Evolutionary conservation across 1,284 basidiomycete species (phyloP), one percentile per base, ranked within the genome.

Genomic region (Trichosporon asahii): DNA sequence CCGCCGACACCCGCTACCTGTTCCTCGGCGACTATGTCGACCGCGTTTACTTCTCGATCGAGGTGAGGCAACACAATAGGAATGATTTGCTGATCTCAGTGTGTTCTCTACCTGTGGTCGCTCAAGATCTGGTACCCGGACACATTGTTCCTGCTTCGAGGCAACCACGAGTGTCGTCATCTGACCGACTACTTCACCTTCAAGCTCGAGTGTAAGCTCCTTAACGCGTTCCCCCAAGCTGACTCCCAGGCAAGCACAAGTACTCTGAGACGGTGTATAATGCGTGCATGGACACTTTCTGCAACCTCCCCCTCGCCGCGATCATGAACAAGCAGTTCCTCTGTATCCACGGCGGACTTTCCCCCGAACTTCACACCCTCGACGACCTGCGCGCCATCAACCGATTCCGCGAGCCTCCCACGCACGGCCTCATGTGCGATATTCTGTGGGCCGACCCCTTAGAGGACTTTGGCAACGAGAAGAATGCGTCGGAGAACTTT

Each of bases 1-100:
- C 94, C 27, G 93, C 93, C 53, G 91, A 96, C 70, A 98, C 91
- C 70, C 89, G 90, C 55, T 99, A 99, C 85, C 87, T 99, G 64
- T 99, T 99, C 85, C 87, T 99, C 31, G 96, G 96, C 65, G 96
- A 99, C 84, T 99, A 99, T 82, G 96, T 99, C 64, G 97, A 99
- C 85, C 89, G 96, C 69, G 96, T 97, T 29, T 91, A 91, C 85
- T 98, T 97, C 84, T 92, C 93, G 21, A 95, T 97, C 77, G 95
- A 97, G 87, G 92, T 91, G 69, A 67, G 85, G 78, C 40, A 46
- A 21, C 9, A 64, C 67, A 37, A 21, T 23, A 27, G 70, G 67
- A 18, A 60, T 44, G 9, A 33, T 25, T 21, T 25, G 44, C 25
- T 57, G 8, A 66, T 33, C 11, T 44, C 78, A 94, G 92, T 95